Conservation (phyloP, 1,139 yeast genomes). For the Pichia sp. region DNA sequence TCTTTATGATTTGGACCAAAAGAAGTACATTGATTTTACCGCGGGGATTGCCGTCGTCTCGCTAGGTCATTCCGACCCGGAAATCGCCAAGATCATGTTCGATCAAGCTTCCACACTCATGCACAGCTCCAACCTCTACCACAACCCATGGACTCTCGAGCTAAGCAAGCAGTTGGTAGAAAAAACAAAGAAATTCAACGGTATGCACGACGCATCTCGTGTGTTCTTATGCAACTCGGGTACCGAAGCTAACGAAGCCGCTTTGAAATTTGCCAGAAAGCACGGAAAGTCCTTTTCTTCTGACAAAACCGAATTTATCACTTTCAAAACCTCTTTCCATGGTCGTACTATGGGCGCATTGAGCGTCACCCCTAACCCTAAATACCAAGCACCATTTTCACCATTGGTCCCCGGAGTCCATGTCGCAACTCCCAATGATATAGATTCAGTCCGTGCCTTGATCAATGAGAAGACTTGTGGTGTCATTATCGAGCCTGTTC, state of each 20-base stretch:
- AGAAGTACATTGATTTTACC: constrained; percentile 80
- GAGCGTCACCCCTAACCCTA: constrained; percentile 86
- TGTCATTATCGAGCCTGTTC: constrained; percentile 92
- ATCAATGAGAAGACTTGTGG: constrained; percentile 80
- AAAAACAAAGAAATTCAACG: constrained; percentile 65
- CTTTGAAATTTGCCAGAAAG: constrained; percentile 90
- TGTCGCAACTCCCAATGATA: constrained; percentile 57
- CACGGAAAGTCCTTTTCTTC: constrained; percentile 54
- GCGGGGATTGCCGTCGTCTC: constrained; percentile 98
- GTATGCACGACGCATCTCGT: constrained; percentile 72
- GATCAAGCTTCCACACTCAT: constrained; percentile 71
- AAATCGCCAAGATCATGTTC: constrained; percentile 60
- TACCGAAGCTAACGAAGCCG: constrained; percentile 97
- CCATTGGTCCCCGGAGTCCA: constrained; percentile 86
- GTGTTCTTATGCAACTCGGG: constrained; percentile 94
- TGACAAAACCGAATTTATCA: constrained; percentile 68
- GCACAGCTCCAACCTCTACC: constrained; percentile 82
- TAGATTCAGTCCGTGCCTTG: constrained; percentile 51
- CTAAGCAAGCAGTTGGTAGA: constrained; percentile 68
- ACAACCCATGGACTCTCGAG: constrained; percentile 80
- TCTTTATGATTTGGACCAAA: constrained; percentile 72
- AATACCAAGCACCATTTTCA: constrained; percentile 85
- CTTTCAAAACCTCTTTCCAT: constrained; percentile 88
- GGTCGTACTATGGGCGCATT: constrained; percentile 94
- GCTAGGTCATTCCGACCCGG: constrained; percentile 80